A percentile compares a stretch with the other conserved stretches of the same genome.
phyloP scores from a whole-genome alignment of 371 early-diverging fungal species.

The Zychaea mexicana region DNA sequence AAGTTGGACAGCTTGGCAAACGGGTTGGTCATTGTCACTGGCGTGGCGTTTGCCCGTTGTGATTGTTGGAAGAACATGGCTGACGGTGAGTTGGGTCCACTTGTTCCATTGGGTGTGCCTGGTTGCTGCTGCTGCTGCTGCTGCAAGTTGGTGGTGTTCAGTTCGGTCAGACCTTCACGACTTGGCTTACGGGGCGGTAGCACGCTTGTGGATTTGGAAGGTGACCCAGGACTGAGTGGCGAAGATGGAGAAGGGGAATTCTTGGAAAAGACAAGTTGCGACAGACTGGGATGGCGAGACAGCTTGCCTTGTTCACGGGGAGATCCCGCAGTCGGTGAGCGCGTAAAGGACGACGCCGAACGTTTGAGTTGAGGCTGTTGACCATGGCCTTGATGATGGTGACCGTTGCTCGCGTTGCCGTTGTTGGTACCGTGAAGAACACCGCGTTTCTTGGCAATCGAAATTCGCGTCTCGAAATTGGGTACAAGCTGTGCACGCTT shows the following conservation, averaged over 20 bases:
- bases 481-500: slow-evolving; percentile 54
- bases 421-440: slow-evolving; percentile 15
- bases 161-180: slow-evolving; percentile 4
- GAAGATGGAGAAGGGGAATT: slow-evolving; percentile 15
- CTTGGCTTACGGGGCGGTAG: slow-evolving; percentile 15
- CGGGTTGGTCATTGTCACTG: slow-evolving; percentile 55
- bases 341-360: slow-evolving; percentile 15
- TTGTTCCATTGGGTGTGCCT: slow-evolving; percentile 12
- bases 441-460: slow-evolving; percentile 50
- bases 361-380: slow-evolving; percentile 17
- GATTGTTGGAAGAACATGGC: slow-evolving; percentile 47
- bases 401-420: slow-evolving; percentile 7
- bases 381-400: slow-evolving; percentile 5
- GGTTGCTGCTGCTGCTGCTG: slow-evolving; percentile 3
- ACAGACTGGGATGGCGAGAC: slow-evolving; percentile 26
- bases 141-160: background rate
- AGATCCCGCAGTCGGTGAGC: slow-evolving; percentile 15
- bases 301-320: slow-evolving; percentile 15
- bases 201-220: slow-evolving; percentile 18
- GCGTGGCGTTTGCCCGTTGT: slow-evolving; percentile 52
- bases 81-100: slow-evolving; percentile 30
- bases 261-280: slow-evolving; percentile 41
- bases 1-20: slow-evolving; percentile 60
- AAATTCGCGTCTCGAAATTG: slow-evolving; percentile 53
- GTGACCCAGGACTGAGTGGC: slow-evolving; percentile 33